phyloP scores from a whole-genome alignment of 441 rosid genomes.

The Syzygium syzygioides region DNA sequence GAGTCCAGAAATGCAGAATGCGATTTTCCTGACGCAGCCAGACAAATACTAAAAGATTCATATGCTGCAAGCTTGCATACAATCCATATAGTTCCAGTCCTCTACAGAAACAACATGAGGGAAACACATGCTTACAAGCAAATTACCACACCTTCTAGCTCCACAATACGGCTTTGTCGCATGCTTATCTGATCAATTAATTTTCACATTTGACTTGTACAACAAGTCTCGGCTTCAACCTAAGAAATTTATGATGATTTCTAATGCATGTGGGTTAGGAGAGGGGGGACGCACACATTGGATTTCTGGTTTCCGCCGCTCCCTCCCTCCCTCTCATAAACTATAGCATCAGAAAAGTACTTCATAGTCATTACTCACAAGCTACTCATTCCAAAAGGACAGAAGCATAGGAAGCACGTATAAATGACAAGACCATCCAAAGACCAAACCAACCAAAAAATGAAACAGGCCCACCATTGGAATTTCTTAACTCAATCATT shows the following conservation, averaged over 20 bases:
- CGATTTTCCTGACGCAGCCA: background rate
- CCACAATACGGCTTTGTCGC: conserved; percentile 62
- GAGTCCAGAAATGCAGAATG: background rate
- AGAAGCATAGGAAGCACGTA: background rate
- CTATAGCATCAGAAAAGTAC: background rate
- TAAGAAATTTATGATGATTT: background rate
- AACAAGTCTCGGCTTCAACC: conserved; percentile 76
- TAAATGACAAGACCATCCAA: background rate
- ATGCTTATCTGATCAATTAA: conserved; percentile 79
- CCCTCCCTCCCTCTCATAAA: background rate
- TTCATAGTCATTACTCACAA: background rate
- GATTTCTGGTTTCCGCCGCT: background rate
- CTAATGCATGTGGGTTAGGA: background rate
- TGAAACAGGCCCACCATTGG: background rate
- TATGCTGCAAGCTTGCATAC: background rate
- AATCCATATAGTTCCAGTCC: background rate
- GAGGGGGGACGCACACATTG: background rate
- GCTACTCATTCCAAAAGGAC: background rate
- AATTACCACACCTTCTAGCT: conserved; percentile 52
- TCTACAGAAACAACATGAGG: background rate
- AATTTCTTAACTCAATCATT: background rate
- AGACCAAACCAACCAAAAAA: background rate
- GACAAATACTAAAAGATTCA: background rate
- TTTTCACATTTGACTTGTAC: conserved; percentile 61
- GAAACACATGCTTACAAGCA: background rate